A percentile compares a stretch with the other conserved stretches of the same genome.
phyloP scores from a whole-genome alignment of 257 asterid species.

The Lycium barbarum region DNA sequence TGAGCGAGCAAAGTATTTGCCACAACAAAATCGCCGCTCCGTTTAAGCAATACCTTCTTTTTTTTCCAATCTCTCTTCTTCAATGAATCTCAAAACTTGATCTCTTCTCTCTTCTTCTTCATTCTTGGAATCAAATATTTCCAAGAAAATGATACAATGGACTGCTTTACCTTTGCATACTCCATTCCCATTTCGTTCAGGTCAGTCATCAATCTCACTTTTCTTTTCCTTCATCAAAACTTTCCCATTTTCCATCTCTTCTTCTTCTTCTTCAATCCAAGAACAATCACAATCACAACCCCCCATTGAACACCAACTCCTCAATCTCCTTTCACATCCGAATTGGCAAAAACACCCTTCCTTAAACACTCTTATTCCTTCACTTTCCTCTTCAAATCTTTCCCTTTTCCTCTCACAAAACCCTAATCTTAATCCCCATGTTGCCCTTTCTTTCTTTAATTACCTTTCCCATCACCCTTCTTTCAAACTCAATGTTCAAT shows the following conservation, averaged over 20 bases:
- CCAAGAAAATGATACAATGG: conserved; percentile 27
- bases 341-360: conserved; percentile 75
- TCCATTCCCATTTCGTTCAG: conserved; percentile 18
- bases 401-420: conserved; percentile 54
- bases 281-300: neutral
- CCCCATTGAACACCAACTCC: conserved; percentile 48
- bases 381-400: conserved; percentile 57
- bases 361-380: conserved; percentile 55
- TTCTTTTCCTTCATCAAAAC: conserved; percentile 16
- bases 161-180: neutral
- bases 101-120: neutral
- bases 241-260: conserved; percentile 12
- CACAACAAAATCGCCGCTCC: too few species aligned
- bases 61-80: too few species aligned
- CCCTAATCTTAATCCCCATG: conserved; percentile 68
- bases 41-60: too few species aligned
- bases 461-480: conserved; percentile 53
- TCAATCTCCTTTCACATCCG: conserved; percentile 53
- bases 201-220: conserved; percentile 15
- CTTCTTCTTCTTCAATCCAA: neutral
- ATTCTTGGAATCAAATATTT: neutral
- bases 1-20: too few species aligned
- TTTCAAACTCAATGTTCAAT: conserved; percentile 56
- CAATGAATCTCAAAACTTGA: conserved; percentile 6
- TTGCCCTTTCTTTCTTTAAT: conserved; percentile 55